A percentile compares a stretch with the other conserved stretches of the same genome.
These are phyloP conservation scores for Fraxinus albicans DNA, from an alignment of 305 asterid species.

Conservation along the genomic window DNA sequence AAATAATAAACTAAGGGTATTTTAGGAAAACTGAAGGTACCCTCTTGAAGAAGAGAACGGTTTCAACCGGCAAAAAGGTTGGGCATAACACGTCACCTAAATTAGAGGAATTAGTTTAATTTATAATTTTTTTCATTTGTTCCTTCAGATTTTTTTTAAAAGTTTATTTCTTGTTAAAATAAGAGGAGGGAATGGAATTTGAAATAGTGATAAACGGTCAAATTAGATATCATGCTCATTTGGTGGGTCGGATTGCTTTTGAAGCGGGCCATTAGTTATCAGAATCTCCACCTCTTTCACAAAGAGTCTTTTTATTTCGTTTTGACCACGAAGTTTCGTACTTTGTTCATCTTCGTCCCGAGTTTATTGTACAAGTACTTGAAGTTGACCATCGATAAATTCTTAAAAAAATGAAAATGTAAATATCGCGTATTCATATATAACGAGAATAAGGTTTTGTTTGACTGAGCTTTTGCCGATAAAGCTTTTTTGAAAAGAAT, in stretches of 20 bases:
- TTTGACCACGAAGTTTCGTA: not conserved
- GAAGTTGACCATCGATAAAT: not conserved
- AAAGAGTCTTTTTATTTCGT: not conserved
- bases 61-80: not conserved
- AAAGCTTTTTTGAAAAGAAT: not conserved
- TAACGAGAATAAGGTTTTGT: not conserved
- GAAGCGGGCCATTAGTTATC: not conserved
- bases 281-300: not conserved
- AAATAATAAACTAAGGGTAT: not conserved
- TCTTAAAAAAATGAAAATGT: no score
- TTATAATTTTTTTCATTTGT: not conserved
- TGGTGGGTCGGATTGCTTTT: not conserved
- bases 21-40: not conserved
- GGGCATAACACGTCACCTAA: not conserved
- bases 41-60: not conserved
- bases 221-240: not conserved
- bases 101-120: not conserved
- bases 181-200: not conserved
- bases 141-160: no score
- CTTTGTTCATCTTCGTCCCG: not conserved
- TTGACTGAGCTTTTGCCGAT: not conserved
- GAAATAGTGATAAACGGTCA: not conserved
- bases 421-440: not conserved
- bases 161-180: no score
- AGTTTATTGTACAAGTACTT: not conserved